phyloP scores from a whole-genome alignment of 1,284 basidiomycete genomes.

The Cryptococcus sp. region DNA sequence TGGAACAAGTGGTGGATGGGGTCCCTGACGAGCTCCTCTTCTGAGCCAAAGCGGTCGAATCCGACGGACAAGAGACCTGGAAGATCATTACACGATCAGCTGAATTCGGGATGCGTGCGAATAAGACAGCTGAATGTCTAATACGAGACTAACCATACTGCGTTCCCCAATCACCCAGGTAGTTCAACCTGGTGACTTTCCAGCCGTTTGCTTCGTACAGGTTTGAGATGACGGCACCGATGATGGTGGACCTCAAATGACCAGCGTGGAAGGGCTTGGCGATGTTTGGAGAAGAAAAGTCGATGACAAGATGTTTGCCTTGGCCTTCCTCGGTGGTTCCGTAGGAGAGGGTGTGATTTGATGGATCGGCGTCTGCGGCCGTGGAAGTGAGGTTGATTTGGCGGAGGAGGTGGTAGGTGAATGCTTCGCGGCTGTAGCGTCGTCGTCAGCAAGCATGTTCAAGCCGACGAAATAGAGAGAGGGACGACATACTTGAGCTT shows the following conservation, averaged over 20 bases:
- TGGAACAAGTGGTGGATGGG: constrained; percentile 90
- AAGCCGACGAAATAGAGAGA: background rate
- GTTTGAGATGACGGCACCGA: constrained; percentile 91
- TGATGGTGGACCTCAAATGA: constrained; percentile 94
- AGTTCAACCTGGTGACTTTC: constrained; percentile 89
- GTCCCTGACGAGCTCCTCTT: constrained; percentile 79
- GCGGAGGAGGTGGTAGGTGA: constrained; percentile 74
- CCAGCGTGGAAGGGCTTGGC: constrained; percentile 99
- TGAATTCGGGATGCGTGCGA: background rate
- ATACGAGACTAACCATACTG: constrained; percentile 61
- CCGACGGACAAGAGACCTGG: constrained; percentile 89
- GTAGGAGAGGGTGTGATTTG: constrained; percentile 60
- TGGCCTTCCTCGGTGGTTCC: constrained; percentile 72
- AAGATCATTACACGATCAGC: constrained; percentile 26
- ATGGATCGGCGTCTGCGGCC: constrained; percentile 36
- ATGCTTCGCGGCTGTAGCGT: constrained; percentile 56
- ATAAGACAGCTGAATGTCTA: background rate
- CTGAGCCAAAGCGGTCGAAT: constrained; percentile 86
- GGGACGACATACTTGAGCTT: constrained; percentile 59
- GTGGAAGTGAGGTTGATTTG: constrained; percentile 74
- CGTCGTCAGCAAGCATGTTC: background rate
- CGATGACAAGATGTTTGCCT: constrained; percentile 66
- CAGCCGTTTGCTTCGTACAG: constrained; percentile 91
- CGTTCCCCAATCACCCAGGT: constrained; percentile 92
- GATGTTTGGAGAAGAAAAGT: constrained; percentile 97